These are phyloP conservation scores for Pneumocystis canis DNA, from an alignment of 1,139 yeast species.

Conservation along the genomic window DNA sequence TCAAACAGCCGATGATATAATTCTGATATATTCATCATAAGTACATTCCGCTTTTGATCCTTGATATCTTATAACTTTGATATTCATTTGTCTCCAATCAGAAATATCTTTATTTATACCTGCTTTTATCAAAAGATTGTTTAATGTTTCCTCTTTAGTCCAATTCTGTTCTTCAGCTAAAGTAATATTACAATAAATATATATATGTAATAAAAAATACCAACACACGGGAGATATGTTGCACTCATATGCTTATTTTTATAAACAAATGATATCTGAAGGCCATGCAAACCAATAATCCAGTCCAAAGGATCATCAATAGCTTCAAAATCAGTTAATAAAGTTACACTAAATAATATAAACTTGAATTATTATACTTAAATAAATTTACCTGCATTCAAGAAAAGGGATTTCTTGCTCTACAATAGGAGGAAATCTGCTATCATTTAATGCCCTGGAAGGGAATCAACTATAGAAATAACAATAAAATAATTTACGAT, in stretches of 20 bases:
- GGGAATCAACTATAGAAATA: not conserved
- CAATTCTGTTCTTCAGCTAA: conserved; percentile 86
- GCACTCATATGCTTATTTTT: conserved; percentile 21
- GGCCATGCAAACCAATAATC: conserved; percentile 73
- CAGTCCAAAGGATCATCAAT: conserved; percentile 47
- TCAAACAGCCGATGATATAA: not conserved
- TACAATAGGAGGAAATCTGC: conserved; percentile 58
- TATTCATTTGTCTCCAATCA: conserved; percentile 13
- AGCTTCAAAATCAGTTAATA: conserved; percentile 45
- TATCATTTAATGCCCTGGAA: conserved; percentile 49
- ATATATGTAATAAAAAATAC: conserved; percentile 9
- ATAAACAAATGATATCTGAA: conserved; percentile 37
- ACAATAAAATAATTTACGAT: conserved; percentile 28
- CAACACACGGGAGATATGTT: conserved; percentile 18
- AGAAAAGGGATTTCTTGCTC: conserved; percentile 39
- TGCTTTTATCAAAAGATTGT: conserved; percentile 58
- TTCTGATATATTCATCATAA: conserved; percentile 1
- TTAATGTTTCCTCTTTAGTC: conserved; percentile 58
- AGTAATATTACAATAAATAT: conserved; percentile 76
- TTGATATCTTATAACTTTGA: conserved; percentile 24
- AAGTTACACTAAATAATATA: conserved; percentile 38
- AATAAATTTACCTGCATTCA: conserved; percentile 26
- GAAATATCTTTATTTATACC: conserved; percentile 27
- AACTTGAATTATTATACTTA: conserved; percentile 17
- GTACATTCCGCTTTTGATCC: conserved; percentile 20